phyloP scores from a whole-genome alignment of 1,284 basidiomycete genomes.

The Trametes hirsuta region DNA sequence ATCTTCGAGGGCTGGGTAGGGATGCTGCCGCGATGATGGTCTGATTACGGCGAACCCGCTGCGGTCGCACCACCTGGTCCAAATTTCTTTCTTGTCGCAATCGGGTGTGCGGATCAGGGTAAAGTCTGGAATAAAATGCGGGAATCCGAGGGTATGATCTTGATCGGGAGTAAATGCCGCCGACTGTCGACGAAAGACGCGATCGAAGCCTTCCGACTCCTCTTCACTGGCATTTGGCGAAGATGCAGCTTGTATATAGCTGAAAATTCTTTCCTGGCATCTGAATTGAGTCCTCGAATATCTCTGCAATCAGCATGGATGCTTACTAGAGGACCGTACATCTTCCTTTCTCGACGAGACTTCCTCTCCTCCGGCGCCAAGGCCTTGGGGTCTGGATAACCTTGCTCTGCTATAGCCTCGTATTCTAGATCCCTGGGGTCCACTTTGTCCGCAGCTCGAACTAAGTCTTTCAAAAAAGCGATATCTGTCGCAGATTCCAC shows the following conservation, averaged over 20 bases:
- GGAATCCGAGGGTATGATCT: constrained; percentile 2
- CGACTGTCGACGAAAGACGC: neutral
- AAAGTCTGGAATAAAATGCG: constrained; percentile 2
- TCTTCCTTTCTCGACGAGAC: neutral
- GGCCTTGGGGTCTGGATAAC: too few relatives aligned
- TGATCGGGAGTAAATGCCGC: neutral
- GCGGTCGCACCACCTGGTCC: neutral
- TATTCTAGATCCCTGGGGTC: too few relatives aligned
- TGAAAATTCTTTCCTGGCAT: neutral
- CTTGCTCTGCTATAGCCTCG: too few relatives aligned
- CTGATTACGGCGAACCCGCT: neutral
- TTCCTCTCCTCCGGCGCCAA: too few relatives aligned
- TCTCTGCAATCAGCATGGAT: neutral
- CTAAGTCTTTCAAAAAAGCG: too few relatives aligned
- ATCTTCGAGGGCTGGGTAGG: neutral
- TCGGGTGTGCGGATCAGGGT: neutral
- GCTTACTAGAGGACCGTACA: constrained; percentile 7
- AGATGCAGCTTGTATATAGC: neutral
- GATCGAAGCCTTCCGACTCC: neutral
- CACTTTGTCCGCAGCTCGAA: too few relatives aligned
- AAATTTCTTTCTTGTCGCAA: neutral
- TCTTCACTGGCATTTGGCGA: neutral
- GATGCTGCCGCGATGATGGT: neutral
- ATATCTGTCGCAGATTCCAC: too few relatives aligned
- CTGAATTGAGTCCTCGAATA: neutral